phyloP scores from a whole-genome alignment of 2,329 filamentous ascomycete species.

The Exophiala sideris region DNA sequence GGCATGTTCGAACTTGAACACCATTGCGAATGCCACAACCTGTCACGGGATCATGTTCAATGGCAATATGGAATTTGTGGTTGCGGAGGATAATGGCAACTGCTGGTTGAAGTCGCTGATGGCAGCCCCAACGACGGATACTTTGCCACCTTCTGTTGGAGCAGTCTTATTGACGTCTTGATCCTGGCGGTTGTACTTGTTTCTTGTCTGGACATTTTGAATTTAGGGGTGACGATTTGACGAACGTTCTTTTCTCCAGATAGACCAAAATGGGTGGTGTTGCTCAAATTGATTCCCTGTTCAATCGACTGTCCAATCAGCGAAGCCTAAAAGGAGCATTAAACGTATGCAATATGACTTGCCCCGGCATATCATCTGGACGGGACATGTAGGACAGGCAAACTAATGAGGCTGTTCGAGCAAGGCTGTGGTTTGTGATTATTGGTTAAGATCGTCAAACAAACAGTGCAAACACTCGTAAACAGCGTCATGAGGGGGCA shows the following conservation, averaged over 20 bases:
- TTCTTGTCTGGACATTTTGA: too few species aligned
- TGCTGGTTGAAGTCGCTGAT: conserved; percentile 8
- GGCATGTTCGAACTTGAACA: conserved; percentile 8
- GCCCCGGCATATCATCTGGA: too few species aligned
- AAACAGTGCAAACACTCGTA: neutral
- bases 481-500: neutral
- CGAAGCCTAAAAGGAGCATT: too few species aligned
- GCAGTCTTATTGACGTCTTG: neutral
- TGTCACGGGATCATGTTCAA: conserved; percentile 6
- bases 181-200: neutral
- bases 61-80: neutral
- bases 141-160: conserved; percentile 5
- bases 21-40: neutral
- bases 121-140: neutral
- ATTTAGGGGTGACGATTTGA: too few species aligned
- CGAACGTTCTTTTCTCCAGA: too few species aligned
- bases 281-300: too few species aligned
- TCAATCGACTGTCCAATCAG: too few species aligned
- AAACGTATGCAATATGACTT: too few species aligned
- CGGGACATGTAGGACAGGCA: too few species aligned
- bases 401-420: too few species aligned
- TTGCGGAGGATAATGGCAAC: neutral
- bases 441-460: neutral
- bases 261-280: too few species aligned
- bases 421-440: too few species aligned